Evolutionary conservation across 345 rosid species (phyloP).

Genomic region (Gossypium thurberi): DNA sequence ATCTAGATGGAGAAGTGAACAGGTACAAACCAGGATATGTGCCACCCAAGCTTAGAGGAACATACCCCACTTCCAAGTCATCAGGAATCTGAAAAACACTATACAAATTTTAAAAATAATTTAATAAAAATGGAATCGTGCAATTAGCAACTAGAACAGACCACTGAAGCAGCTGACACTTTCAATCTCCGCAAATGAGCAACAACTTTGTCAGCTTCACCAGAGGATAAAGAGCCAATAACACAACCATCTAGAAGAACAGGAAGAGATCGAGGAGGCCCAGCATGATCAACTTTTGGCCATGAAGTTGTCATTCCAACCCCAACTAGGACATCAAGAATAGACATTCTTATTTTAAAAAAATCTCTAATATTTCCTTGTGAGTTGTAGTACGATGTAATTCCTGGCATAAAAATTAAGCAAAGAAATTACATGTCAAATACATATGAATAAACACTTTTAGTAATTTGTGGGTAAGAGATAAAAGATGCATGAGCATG

Average conservation of each 20-base stretch:
- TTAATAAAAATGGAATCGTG: not conserved
- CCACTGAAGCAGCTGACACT: conserved; percentile 72
- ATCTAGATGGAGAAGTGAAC: conserved; percentile 82
- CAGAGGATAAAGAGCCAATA: conserved; percentile 56
- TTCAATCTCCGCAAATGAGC: conserved; percentile 74
- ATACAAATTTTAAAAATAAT: not conserved
- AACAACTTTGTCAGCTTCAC: conserved; percentile 57
- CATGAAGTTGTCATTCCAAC: conserved; percentile 75
- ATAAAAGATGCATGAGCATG: not conserved
- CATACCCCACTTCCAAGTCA: conserved; percentile 93
- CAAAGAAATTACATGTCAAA: not conserved
- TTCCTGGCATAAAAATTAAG: conserved; percentile 40
- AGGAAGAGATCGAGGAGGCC: conserved; percentile 71
- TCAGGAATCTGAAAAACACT: conserved; percentile 61
- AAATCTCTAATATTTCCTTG: conserved; percentile 70
- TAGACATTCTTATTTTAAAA: conserved; percentile 49
- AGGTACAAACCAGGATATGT: conserved; percentile 87
- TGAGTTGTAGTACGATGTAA: conserved; percentile 74
- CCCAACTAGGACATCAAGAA: conserved; percentile 62
- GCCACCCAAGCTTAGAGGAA: conserved; percentile 86
- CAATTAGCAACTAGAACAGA: conserved; percentile 26
- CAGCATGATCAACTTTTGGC: conserved; percentile 77
- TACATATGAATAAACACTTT: not conserved
- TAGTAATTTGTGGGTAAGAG: not conserved
- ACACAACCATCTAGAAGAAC: conserved; percentile 92